Percentiles rank a stretch among this genome's conserved stretches.
Conservation (phyloP, 306 rosid genomes). For the Begonia peltatifolia region DNA sequence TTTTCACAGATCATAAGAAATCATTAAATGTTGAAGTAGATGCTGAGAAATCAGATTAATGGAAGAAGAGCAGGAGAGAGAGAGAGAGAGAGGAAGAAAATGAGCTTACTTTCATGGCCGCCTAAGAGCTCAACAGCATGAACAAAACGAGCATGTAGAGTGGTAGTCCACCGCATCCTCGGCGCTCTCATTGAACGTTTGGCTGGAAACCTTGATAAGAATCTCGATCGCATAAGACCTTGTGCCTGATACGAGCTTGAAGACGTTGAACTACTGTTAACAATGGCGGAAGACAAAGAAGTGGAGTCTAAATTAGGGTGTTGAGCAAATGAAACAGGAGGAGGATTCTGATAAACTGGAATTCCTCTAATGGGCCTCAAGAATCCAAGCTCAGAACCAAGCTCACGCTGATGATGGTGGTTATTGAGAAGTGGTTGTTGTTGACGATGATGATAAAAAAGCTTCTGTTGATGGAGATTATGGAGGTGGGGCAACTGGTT, state of each 20-base stretch:
- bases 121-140: conserved; percentile 96
- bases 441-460: conserved; percentile 13
- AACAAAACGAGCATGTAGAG: conserved; percentile 93
- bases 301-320: conserved; percentile 22
- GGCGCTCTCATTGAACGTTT: conserved; percentile 99
- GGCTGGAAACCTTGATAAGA: conserved; percentile 72
- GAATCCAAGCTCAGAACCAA: conserved; percentile 45
- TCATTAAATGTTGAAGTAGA: neutral
- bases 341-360: conserved; percentile 73
- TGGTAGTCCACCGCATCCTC: conserved; percentile 94
- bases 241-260: conserved; percentile 16
- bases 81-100: neutral
- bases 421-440: conserved; percentile 7
- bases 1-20: neutral
- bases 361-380: conserved; percentile 89
- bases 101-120: conserved; percentile 88
- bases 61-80: neutral
- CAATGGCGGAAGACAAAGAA: conserved; percentile 14
- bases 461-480: conserved; percentile 9
- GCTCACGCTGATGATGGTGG: conserved; percentile 27
- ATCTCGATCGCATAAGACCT: conserved; percentile 61
- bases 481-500: conserved; percentile 13
- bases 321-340: conserved; percentile 38
- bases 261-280: conserved; percentile 11
- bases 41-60: neutral